These are phyloP conservation scores for Lathyrus oleraceus DNA, from an alignment of 306 rosid genomes.

Conservation along the genomic window DNA sequence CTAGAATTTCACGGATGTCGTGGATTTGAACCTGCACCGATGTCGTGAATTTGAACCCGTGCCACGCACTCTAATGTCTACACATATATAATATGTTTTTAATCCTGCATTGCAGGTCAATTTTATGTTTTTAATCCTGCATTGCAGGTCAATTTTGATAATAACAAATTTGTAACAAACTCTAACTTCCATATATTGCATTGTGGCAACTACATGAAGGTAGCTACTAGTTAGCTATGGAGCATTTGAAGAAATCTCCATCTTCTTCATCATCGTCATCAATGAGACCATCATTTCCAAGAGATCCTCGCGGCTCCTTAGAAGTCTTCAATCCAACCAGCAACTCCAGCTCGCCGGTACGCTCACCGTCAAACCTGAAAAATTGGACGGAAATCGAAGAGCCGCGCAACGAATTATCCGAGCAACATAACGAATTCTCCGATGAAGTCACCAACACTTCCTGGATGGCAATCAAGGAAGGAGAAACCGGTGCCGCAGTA, in stretches of 20 bases:
- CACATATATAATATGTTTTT: too few relatives aligned
- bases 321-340: conserved; percentile 77
- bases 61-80: too few relatives aligned
- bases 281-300: conserved; percentile 47
- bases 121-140: too few relatives aligned
- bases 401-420: not conserved
- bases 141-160: too few relatives aligned
- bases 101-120: too few relatives aligned
- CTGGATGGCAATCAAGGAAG: conserved; percentile 83
- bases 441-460: conserved; percentile 58
- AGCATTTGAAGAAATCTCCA: conserved; percentile 38
- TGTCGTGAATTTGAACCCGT: too few relatives aligned
- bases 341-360: conserved; percentile 35
- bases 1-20: too few relatives aligned
- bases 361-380: conserved; percentile 50
- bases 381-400: conserved; percentile 47
- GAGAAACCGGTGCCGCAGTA: conserved; percentile 54
- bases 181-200: not conserved
- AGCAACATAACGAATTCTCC: not conserved
- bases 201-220: not conserved
- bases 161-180: not conserved
- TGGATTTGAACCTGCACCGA: too few relatives aligned
- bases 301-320: conserved; percentile 85
- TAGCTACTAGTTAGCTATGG: conserved; percentile 38
- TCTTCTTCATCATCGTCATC: conserved; percentile 15